A percentile compares a stretch with the other conserved stretches of the same genome.
Conservation (phyloP, 2,329 filamentous ascomycete species). For the Elsinoe batatas region DNA sequence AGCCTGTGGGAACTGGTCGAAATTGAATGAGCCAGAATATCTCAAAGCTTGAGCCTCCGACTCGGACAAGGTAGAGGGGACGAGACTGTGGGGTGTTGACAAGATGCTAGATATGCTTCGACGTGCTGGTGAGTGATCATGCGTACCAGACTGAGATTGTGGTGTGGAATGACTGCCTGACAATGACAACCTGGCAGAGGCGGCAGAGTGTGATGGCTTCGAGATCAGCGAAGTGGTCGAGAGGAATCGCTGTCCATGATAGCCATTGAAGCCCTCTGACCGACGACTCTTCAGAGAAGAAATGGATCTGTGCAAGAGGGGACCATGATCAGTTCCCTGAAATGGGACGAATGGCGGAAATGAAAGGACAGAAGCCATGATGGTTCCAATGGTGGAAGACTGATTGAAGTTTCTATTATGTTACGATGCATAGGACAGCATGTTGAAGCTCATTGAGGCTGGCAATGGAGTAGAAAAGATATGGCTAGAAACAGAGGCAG, state of each 20-base stretch:
- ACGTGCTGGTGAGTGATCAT: neutral
- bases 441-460: neutral
- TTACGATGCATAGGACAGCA: slow-evolving; percentile 12
- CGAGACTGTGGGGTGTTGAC: neutral
- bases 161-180: too few species aligned
- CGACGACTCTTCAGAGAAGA: slow-evolving; percentile 14
- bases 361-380: slow-evolving; percentile 17
- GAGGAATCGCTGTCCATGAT: slow-evolving; percentile 9
- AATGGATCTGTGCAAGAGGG: slow-evolving; percentile 10
- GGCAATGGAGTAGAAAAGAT: slow-evolving; percentile 1
- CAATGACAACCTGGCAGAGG: neutral
- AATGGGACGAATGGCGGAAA: slow-evolving; percentile 13
- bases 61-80: neutral
- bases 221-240: slow-evolving; percentile 14
- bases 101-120: neutral
- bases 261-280: slow-evolving; percentile 1
- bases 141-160: too few species aligned
- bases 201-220: slow-evolving; percentile 1
- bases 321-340: slow-evolving; percentile 9
- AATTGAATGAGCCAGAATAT: neutral
- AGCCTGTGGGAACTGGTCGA: neutral
- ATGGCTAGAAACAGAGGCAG: neutral
- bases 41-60: neutral
- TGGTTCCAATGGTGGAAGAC: slow-evolving; percentile 9
- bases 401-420: neutral